Conservation (phyloP, 2,329 filamentous ascomycete species). For the Albophoma yamanashiensis region DNA sequence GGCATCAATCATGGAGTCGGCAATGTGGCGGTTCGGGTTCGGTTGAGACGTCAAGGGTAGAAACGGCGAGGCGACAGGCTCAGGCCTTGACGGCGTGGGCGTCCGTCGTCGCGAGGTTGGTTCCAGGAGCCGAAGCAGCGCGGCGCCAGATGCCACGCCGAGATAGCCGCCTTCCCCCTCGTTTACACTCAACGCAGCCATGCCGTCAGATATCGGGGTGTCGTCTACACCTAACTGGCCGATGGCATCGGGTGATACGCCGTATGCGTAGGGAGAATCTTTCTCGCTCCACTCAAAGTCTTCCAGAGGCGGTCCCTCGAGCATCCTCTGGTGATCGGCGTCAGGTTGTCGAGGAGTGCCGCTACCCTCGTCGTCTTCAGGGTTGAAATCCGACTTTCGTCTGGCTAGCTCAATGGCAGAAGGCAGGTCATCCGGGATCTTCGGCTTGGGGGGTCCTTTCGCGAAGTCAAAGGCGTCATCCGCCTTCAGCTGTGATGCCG, state of each 20-base stretch:
- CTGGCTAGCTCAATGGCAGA: background rate
- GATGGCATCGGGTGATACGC: slow-evolving; percentile 12
- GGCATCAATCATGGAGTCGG: slow-evolving; percentile 24
- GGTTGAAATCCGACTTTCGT: background rate
- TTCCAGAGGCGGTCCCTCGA: slow-evolving; percentile 21
- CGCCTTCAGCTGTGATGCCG: background rate
- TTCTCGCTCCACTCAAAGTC: slow-evolving; percentile 27
- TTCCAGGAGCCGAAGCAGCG: slow-evolving; percentile 27
- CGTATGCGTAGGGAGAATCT: slow-evolving; percentile 14
- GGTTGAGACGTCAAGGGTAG: slow-evolving; percentile 14
- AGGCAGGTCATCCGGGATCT: background rate
- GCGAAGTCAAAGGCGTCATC: slow-evolving; percentile 9
- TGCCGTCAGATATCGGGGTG: slow-evolving; percentile 23
- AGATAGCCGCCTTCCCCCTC: slow-evolving; percentile 31
- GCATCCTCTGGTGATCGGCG: slow-evolving; percentile 11
- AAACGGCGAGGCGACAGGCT: slow-evolving; percentile 1
- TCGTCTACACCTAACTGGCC: slow-evolving; percentile 9
- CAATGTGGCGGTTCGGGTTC: slow-evolving; percentile 20
- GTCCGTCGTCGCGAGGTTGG: slow-evolving; percentile 15
- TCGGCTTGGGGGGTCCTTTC: background rate
- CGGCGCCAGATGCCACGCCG: slow-evolving; percentile 32
- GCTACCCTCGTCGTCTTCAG: background rate
- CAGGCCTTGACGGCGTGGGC: slow-evolving; percentile 8
- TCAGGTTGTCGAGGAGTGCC: background rate
- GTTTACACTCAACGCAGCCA: slow-evolving; percentile 24